Evolutionary conservation across 2,329 filamentous ascomycete species (phyloP).

Genomic region (Fusarium stilboides): DNA sequence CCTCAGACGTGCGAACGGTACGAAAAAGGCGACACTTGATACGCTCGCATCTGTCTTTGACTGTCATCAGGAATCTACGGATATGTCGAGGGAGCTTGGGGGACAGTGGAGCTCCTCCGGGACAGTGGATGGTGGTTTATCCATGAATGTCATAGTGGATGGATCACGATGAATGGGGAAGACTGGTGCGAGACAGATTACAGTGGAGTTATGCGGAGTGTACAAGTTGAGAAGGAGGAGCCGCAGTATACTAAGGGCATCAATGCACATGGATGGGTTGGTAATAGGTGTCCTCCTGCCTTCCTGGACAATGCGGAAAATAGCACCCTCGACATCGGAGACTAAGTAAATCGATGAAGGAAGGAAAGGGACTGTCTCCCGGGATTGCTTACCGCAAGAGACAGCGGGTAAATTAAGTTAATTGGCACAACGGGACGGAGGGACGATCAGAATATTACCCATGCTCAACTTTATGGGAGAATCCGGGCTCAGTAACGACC

Average conservation of each 20-base stretch:
- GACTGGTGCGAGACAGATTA: slow-evolving; percentile 41
- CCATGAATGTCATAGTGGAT: slow-evolving; percentile 45
- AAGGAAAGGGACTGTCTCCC: slow-evolving; percentile 27
- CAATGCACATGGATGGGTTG: neutral
- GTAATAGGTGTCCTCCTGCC: slow-evolving; percentile 24
- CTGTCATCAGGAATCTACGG: slow-evolving; percentile 16
- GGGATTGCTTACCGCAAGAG: slow-evolving; percentile 37
- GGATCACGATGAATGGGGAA: slow-evolving; percentile 41
- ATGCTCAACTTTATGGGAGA: slow-evolving; percentile 44
- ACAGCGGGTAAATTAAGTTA: slow-evolving; percentile 37
- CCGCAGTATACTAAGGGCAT: slow-evolving; percentile 17
- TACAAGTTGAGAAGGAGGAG: slow-evolving; percentile 43
- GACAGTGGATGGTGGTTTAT: slow-evolving; percentile 45
- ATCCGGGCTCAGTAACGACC: slow-evolving; percentile 37
- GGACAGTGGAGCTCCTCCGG: slow-evolving; percentile 38
- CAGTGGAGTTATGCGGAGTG: slow-evolving; percentile 35
- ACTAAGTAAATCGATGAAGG: slow-evolving; percentile 6
- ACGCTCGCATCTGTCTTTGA: slow-evolving; percentile 23
- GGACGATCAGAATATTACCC: slow-evolving; percentile 41
- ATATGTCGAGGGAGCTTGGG: slow-evolving; percentile 31
- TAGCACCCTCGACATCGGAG: slow-evolving; percentile 7
- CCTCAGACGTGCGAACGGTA: neutral
- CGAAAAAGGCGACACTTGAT: slow-evolving; percentile 14
- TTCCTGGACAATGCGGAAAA: slow-evolving; percentile 16
- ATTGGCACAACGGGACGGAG: slow-evolving; percentile 41